Percentiles rank a stretch among this genome's conserved stretches.
phyloP scores from a whole-genome alignment of 148 eudicot genomes.

The Silene uniflora region DNA sequence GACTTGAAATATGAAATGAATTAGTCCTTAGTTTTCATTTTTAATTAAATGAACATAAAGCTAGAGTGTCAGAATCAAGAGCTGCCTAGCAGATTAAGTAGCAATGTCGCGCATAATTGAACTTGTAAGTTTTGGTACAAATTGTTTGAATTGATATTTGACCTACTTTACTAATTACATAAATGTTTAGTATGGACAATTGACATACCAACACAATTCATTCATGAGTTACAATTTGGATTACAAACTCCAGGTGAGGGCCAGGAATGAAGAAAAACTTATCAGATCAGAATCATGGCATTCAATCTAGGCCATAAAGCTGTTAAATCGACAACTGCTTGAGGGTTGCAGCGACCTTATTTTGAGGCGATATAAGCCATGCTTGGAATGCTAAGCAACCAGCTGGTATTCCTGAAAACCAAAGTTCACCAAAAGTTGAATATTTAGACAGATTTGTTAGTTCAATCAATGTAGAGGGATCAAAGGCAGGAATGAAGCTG shows the following conservation, averaged over 20 bases:
- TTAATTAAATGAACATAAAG: too few relatives aligned
- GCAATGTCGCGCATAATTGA: not conserved
- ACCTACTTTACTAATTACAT: not conserved
- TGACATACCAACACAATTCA: not conserved
- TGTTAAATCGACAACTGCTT: not conserved
- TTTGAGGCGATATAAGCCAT: not conserved
- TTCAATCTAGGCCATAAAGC: not conserved
- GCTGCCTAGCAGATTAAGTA: not conserved
- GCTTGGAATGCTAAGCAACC: not conserved
- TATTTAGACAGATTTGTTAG: not conserved
- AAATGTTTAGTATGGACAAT: slow-evolving; percentile 1
- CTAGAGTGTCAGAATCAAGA: too few relatives aligned
- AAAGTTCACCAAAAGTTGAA: not conserved
- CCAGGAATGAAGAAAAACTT: not conserved
- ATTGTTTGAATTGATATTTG: not conserved
- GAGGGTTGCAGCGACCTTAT: not conserved
- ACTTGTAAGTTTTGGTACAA: not conserved
- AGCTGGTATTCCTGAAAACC: not conserved
- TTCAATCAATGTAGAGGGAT: not conserved
- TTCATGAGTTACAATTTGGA: slow-evolving; percentile 10
- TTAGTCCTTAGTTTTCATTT: too few relatives aligned
- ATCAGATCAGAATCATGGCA: not conserved
- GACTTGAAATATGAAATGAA: too few relatives aligned
- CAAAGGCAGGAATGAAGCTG: not conserved
- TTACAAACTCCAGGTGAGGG: slow-evolving; percentile 10